Conservation (phyloP, 148 eudicot genomes). For the Tetragonia tetragonoides region DNA sequence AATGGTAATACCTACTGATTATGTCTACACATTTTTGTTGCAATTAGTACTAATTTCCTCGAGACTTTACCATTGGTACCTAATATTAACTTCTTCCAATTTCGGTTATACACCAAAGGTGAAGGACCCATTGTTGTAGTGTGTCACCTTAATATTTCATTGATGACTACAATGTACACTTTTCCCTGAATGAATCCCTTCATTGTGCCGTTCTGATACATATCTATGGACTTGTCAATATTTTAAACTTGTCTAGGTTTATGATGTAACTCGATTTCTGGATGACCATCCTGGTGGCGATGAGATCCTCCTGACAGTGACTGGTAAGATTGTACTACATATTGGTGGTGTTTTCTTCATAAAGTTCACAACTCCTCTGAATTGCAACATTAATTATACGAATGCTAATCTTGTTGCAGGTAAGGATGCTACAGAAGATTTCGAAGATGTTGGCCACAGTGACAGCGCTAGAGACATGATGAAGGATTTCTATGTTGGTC, state of each 20-base stretch:
- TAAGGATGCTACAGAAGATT: conserved; percentile 52
- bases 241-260: conserved; percentile 32
- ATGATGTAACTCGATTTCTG: conserved; percentile 45
- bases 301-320: conserved; percentile 41
- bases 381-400: not conserved
- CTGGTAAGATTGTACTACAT: conserved; percentile 35
- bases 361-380: not conserved
- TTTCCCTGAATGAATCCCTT: no score
- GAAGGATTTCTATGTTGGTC: conserved; percentile 37
- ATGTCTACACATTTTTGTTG: no score
- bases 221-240: conserved; percentile 2
- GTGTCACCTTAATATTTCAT: no score
- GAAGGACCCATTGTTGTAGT: no score
- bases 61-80: no score
- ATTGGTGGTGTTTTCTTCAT: not conserved
- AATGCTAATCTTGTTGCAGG: conserved; percentile 19
- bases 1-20: no score
- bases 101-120: no score
- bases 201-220: no score
- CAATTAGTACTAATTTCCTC: no score
- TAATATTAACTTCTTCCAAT: no score
- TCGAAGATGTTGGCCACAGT: conserved; percentile 52
- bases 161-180: no score
- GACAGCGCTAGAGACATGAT: conserved; percentile 36
- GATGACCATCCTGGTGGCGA: conserved; percentile 67